These are phyloP conservation scores for Globisporangium splendens DNA, from an alignment of 352 stramenopile species.

Conservation along the genomic window DNA sequence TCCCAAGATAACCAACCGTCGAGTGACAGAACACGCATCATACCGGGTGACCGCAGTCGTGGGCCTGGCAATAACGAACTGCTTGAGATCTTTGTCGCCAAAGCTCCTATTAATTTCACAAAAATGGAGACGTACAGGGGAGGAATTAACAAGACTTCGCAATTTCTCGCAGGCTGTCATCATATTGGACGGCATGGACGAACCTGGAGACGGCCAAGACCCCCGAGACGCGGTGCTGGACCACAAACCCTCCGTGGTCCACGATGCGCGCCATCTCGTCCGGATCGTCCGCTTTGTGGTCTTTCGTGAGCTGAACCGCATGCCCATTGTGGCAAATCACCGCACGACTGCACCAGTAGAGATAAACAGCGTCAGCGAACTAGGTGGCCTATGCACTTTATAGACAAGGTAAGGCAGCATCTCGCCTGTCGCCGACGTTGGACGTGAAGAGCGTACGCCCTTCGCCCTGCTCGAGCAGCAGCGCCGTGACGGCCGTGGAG, in stretches of 20 bases:
- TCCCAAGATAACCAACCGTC: not conserved
- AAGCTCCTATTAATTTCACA: constrained; percentile 84
- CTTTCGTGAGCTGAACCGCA: constrained; percentile 57
- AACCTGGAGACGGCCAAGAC: constrained; percentile 75
- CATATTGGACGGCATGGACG: not conserved
- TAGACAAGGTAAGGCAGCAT: not conserved
- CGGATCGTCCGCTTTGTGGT: constrained; percentile 69
- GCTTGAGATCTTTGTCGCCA: constrained; percentile 69
- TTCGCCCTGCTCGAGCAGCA: constrained; percentile 42
- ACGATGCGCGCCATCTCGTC: constrained; percentile 56
- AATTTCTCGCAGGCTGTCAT: too few species aligned
- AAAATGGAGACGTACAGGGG: too few species aligned
- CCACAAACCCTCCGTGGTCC: constrained; percentile 61
- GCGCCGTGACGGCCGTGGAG: constrained; percentile 54
- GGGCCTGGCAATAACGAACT: constrained; percentile 57
- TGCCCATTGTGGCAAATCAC: constrained; percentile 55
- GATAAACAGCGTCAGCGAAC: not conserved
- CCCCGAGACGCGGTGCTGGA: constrained; percentile 64
- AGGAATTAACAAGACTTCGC: too few species aligned
- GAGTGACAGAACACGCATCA: not conserved
- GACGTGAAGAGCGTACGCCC: constrained; percentile 46
- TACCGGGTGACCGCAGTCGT: constrained; percentile 43
- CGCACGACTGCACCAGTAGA: constrained; percentile 36
- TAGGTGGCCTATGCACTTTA: not conserved
- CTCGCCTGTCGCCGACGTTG: constrained; percentile 77